A percentile compares a stretch with the other conserved stretches of the same genome.
Conservation (phyloP, 1,284 basidiomycete genomes). For the Ustilago tritici region DNA sequence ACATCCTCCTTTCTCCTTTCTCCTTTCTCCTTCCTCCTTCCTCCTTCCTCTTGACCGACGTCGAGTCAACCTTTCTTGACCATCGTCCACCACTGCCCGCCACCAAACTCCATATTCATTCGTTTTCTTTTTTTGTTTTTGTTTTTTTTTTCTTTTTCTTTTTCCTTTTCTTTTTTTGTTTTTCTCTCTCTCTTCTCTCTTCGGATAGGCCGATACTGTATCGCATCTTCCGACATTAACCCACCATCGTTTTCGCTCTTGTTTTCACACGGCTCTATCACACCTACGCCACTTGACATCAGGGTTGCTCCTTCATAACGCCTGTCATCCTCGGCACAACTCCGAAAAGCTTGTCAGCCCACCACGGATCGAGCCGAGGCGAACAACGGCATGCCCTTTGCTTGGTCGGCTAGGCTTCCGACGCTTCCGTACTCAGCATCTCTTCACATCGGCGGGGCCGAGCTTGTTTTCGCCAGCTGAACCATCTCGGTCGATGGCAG, state of each 20-base stretch:
- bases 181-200: background rate
- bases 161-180: no score
- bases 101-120: no score
- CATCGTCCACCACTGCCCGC: no score
- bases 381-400: background rate
- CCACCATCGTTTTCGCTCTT: background rate
- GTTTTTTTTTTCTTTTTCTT: no score
- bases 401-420: background rate
- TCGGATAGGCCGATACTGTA: background rate
- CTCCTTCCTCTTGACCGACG: background rate
- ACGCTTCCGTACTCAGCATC: background rate
- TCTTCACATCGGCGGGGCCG: background rate
- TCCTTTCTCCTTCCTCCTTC: background rate
- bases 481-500: background rate
- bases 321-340: background rate
- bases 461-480: background rate
- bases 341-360: background rate
- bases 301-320: background rate
- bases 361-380: background rate
- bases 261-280: background rate
- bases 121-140: no score
- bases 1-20: background rate
- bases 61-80: background rate
- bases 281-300: background rate
- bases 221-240: background rate